A percentile compares a stretch with the other conserved stretches of the same genome.
Evolutionary conservation across 1,139 yeast genomes (phyloP).

Genomic region (Fermentozyma sake): DNA sequence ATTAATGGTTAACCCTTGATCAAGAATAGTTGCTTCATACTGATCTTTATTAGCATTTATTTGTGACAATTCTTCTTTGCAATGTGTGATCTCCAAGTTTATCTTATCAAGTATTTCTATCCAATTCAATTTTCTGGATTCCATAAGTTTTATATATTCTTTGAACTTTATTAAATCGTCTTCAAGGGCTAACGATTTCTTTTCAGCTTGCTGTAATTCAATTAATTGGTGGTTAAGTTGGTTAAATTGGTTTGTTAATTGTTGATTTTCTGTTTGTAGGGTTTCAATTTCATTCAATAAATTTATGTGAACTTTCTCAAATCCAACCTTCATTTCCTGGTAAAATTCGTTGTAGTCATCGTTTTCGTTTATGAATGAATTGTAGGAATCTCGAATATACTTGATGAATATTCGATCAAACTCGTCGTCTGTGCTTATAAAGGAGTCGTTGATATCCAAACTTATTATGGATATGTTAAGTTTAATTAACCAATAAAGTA

Average conservation of each 20-base stretch:
- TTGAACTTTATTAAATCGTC: constrained; percentile 69
- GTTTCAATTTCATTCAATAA: constrained; percentile 34
- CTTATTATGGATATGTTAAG: constrained; percentile 46
- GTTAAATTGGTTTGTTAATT: constrained; percentile 26
- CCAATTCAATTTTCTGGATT: constrained; percentile 64
- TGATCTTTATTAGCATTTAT: constrained; percentile 43
- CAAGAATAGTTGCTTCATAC: constrained; percentile 44
- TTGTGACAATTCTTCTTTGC: constrained; percentile 39
- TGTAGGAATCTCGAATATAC: constrained; percentile 65
- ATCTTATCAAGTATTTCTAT: constrained; percentile 51
- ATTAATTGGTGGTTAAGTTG: constrained; percentile 21
- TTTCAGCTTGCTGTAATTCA: constrained; percentile 43
- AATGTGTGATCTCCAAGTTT: constrained; percentile 46
- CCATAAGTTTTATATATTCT: constrained; percentile 66
- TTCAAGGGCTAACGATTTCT: constrained; percentile 61
- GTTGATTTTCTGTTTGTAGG: constrained; percentile 40
- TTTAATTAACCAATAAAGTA: constrained; percentile 75
- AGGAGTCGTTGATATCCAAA: constrained; percentile 24
- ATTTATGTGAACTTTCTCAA: constrained; percentile 34
- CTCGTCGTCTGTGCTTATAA: constrained; percentile 35
- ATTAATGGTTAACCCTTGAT: constrained; percentile 55
- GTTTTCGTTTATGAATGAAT: constrained; percentile 57
- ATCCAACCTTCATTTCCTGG: constrained; percentile 54
- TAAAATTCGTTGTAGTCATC: constrained; percentile 57
- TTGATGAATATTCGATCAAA: constrained; percentile 60